Base-by-base conservation (phyloP, 257 asterid species). In the Jacaranda mimosifolia region DNA sequence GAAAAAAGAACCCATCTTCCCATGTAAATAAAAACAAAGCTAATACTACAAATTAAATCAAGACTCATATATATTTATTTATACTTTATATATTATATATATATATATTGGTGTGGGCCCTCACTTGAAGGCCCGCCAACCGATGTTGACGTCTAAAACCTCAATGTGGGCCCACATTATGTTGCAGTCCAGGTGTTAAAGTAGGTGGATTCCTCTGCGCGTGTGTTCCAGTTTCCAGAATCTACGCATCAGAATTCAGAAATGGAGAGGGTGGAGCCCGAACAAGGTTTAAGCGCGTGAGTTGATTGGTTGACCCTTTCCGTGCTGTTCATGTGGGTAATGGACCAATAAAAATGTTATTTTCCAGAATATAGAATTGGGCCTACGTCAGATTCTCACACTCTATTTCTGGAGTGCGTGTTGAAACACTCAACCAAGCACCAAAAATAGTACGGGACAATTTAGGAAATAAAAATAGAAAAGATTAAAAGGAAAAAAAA, bases 271-370 rank as follows among this genome's bases (percentile, higher is more conserved):
- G 75, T 57, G 77, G 55, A 1, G 3, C 17, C 11, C 14, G 52
- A 36, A 21, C 3, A 0, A 1, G 0, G 7, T 0, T 0, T n/a
- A 1, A 46, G 45, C 32, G 80, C 75, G 82, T 83, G 82, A 17
- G 6, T 4, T 0, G 36, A 10, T 56, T 53, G 18, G 73, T 73
- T 77, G 79, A 69, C 85, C 76, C 58, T 13, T 39, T 21, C 77
- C 62, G 62, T 71, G 72, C 79, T 3, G 68, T 72, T 63, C 79
- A 49, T 76, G 78, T 84, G 80, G 78, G 82, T 57, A 73, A 73
- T 76, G 73, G 78, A 43, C 84, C 88, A 82, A 84, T 77, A 56
- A 80, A 63, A 76, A 62, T 74, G 85, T 72, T 53, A 75, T 79
- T 84, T 82, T 80, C 76, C 78, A 67, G 66, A 72, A 77, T 79